Conservation (phyloP, 768 basidiomycete genomes). For the Candolleomyces efflorescens region DNA sequence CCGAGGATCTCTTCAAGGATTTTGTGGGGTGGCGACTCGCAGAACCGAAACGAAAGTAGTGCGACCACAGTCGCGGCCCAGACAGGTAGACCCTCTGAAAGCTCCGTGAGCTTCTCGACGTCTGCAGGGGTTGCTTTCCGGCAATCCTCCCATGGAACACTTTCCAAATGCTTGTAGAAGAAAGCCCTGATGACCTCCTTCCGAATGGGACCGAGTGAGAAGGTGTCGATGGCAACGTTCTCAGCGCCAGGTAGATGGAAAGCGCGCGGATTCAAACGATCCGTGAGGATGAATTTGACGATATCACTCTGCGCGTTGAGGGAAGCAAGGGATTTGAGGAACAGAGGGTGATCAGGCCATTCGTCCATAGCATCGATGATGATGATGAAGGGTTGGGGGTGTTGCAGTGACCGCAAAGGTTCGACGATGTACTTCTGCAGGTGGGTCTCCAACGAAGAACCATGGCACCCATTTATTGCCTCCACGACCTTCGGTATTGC, state of each 20-base stretch:
- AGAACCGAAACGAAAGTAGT: too few relatives aligned
- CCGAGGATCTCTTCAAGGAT: background rate
- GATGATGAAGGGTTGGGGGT: background rate
- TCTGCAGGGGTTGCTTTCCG: too few relatives aligned
- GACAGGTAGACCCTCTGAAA: background rate
- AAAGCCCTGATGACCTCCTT: too few relatives aligned
- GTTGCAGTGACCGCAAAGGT: background rate
- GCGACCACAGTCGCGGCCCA: background rate
- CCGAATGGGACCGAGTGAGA: too few relatives aligned
- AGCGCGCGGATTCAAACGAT: background rate
- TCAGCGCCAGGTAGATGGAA: background rate
- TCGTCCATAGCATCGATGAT: conserved; percentile 11
- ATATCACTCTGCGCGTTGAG: background rate
- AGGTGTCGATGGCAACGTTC: too few relatives aligned
- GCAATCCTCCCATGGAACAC: too few relatives aligned
- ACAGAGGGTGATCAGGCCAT: background rate
- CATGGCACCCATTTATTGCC: background rate
- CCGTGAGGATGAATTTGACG: conserved; percentile 8
- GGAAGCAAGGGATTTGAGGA: background rate
- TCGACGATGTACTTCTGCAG: background rate
- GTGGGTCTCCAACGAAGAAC: background rate
- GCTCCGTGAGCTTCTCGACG: too few relatives aligned
- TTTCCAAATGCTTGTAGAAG: too few relatives aligned
- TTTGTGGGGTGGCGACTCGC: background rate
- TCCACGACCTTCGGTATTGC: background rate